phyloP scores from a whole-genome alignment of 1,284 basidiomycete genomes.

The Termitomyces sp. region DNA sequence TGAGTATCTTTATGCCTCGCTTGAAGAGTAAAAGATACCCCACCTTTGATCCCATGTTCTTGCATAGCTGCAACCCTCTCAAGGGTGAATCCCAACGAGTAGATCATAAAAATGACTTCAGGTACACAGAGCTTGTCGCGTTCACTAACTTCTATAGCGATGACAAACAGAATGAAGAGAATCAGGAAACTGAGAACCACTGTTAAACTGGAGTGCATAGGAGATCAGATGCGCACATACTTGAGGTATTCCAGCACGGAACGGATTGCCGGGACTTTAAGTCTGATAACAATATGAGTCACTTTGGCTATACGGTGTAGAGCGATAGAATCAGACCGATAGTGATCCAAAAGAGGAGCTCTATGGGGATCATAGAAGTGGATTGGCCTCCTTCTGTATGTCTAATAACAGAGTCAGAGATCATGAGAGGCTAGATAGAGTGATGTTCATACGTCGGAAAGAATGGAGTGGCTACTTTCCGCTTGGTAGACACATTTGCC shows the following conservation, averaged over 20 bases:
- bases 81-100: conserved; percentile 82
- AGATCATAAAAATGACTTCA: conserved; percentile 76
- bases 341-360: conserved; percentile 90
- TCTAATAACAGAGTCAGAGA: conserved; percentile 41
- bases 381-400: conserved; percentile 88
- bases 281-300: conserved; percentile 35
- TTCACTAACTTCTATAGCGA: conserved; percentile 76
- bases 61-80: conserved; percentile 94
- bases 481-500: conserved; percentile 90
- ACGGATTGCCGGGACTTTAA: conserved; percentile 91
- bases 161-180: conserved; percentile 78
- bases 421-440: neutral
- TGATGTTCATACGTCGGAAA: conserved; percentile 65
- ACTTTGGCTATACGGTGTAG: neutral
- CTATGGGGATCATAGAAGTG: conserved; percentile 93
- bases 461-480: conserved; percentile 77
- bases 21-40: neutral
- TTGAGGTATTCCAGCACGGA: conserved; percentile 85
- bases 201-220: conserved; percentile 30
- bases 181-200: conserved; percentile 62
- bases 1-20: neutral
- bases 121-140: conserved; percentile 53
- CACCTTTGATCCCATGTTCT: conserved; percentile 85
- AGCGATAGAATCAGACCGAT: conserved; percentile 50
- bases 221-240: conserved; percentile 31